Evolutionary conservation across 208 protist species (phyloP).

Genomic region (Trypanosoma lewisi): DNA sequence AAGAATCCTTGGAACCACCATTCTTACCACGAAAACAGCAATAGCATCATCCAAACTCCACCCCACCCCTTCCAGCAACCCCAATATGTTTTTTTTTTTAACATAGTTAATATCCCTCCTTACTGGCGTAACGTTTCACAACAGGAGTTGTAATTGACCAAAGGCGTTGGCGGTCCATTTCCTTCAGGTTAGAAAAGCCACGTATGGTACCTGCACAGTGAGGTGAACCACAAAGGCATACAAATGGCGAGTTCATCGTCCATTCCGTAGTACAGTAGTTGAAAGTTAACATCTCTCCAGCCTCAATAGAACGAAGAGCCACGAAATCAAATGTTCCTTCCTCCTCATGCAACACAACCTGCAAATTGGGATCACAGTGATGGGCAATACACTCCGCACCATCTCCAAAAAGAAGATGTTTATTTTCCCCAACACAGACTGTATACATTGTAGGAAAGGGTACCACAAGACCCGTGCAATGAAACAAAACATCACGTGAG

Average conservation of each 20-base stretch:
- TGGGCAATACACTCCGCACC: slow-evolving; percentile 88
- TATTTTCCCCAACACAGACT: slow-evolving; percentile 68
- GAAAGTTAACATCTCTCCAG: slow-evolving; percentile 82
- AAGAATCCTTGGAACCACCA: too few species aligned
- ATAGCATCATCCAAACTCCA: too few species aligned
- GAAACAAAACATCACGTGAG: slow-evolving; percentile 51
- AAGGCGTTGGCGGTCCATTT: slow-evolving; percentile 62
- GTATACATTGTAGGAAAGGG: slow-evolving; percentile 90
- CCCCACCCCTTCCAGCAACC: neutral
- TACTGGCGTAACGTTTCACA: slow-evolving; percentile 30
- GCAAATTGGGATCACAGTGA: slow-evolving; percentile 85
- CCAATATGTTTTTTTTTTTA: slow-evolving; percentile 10
- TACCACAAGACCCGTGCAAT: slow-evolving; percentile 67
- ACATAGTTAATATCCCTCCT: neutral
- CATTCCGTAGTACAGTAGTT: slow-evolving; percentile 90
- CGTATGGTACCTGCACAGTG: slow-evolving; percentile 56
- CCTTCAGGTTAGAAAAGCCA: slow-evolving; percentile 67
- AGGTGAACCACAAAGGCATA: slow-evolving; percentile 74
- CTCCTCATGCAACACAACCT: slow-evolving; percentile 47
- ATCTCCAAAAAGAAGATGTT: slow-evolving; percentile 83
- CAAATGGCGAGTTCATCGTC: slow-evolving; percentile 84
- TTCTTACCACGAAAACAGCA: too few species aligned
- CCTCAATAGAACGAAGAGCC: slow-evolving; percentile 50
- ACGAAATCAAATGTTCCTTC: slow-evolving; percentile 71
- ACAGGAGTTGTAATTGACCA: slow-evolving; percentile 74